Percentiles rank a stretch among this genome's conserved stretches.
phyloP scores from a whole-genome alignment of 2,329 filamentous ascomycete species.

The Fusarium paranaense region DNA sequence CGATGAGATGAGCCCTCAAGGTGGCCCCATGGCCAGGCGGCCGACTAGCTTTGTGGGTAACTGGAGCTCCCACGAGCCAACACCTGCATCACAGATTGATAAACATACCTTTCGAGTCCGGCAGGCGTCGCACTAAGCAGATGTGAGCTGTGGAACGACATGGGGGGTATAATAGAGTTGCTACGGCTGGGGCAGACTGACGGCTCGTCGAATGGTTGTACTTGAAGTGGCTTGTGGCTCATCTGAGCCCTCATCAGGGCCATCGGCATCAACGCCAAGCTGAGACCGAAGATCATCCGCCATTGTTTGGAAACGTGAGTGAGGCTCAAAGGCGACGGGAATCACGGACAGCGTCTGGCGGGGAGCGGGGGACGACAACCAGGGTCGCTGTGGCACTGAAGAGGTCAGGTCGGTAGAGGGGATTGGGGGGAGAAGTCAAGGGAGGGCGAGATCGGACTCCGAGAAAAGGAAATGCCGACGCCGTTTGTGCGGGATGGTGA shows the following conservation, averaged over 20 bases:
- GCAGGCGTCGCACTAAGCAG: constrained; percentile 48
- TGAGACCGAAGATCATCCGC: constrained; percentile 31
- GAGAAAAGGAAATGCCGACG: constrained; percentile 13
- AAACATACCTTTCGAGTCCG: constrained; percentile 49
- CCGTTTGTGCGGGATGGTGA: background rate
- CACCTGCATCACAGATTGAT: constrained; percentile 12
- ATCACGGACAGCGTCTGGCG: background rate
- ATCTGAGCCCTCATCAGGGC: constrained; percentile 38
- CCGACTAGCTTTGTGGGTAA: background rate
- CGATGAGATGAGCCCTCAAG: background rate
- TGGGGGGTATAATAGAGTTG: background rate
- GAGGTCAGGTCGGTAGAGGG: constrained; percentile 10
- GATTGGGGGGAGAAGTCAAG: constrained; percentile 7
- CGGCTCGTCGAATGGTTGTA: constrained; percentile 40
- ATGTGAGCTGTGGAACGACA: constrained; percentile 21
- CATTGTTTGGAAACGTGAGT: constrained; percentile 1
- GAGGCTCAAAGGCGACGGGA: background rate
- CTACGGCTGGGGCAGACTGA: constrained; percentile 28
- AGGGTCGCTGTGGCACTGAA: constrained; percentile 1
- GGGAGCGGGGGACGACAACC: background rate
- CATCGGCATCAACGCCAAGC: constrained; percentile 31
- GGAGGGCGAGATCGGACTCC: constrained; percentile 23
- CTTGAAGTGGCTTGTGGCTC: constrained; percentile 34
- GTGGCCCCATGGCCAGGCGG: background rate
- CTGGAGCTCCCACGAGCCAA: background rate